phyloP scores from a whole-genome alignment of 345 rosid genomes.

The Arabidopsis arenosa region DNA sequence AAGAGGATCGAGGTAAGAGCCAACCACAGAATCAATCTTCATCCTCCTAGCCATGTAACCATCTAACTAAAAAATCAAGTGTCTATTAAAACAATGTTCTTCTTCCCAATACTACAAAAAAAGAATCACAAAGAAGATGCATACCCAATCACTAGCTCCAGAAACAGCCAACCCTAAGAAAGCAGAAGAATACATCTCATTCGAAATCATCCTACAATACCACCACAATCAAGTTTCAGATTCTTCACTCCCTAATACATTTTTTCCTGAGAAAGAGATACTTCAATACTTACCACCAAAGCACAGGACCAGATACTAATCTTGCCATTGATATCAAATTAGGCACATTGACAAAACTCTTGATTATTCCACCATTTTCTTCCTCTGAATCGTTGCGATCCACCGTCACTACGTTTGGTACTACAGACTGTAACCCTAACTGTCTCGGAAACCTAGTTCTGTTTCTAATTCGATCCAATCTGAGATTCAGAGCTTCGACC shows the following conservation, averaged over 20 bases:
- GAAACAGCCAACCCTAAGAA: constrained; percentile 76
- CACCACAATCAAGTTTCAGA: constrained; percentile 9
- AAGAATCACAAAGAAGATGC: not conserved
- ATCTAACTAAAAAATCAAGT: constrained; percentile 66
- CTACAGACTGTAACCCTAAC: constrained; percentile 36
- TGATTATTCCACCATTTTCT: constrained; percentile 39
- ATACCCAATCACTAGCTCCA: constrained; percentile 93
- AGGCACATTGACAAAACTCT: constrained; percentile 77
- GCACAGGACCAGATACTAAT: constrained; percentile 83
- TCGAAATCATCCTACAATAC: constrained; percentile 76
- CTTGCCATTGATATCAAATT: constrained; percentile 77
- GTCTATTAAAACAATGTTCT: not conserved
- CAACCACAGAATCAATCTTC: constrained; percentile 89
- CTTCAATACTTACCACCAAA: constrained; percentile 70
- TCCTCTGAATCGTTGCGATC: constrained; percentile 40
- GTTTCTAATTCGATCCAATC: constrained; percentile 52
- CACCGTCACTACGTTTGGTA: constrained; percentile 28
- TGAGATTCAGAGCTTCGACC: constrained; percentile 61
- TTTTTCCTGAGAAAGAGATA: not conserved
- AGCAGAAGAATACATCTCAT: constrained; percentile 77
- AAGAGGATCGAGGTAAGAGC: constrained; percentile 97
- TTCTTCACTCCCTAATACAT: constrained; percentile 17
- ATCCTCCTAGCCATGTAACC: constrained; percentile 93
- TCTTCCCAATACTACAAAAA: constrained; percentile 4
- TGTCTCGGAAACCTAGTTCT: constrained; percentile 45